A percentile compares a stretch with the other conserved stretches of the same genome.
Conservation (phyloP, 139 green algal genomes). For the Pseudopediastrum boryanum region DNA sequence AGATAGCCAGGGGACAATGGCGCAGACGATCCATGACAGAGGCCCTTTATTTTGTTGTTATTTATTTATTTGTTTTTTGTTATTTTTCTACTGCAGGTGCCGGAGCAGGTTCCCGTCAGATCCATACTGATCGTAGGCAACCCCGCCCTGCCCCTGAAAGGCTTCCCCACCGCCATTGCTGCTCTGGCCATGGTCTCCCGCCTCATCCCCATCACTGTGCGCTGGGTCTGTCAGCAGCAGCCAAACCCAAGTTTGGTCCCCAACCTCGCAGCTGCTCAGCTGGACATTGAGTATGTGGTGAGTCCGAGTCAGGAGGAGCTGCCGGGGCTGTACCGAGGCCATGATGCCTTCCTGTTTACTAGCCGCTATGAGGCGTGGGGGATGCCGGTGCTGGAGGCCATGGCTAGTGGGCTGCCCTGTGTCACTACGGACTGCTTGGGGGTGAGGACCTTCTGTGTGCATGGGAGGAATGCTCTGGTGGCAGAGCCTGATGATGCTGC, state of each 20-base stretch:
- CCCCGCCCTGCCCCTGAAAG: conserved; percentile 67
- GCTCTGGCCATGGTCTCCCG: conserved; percentile 51
- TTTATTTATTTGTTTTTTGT: too few relatives aligned
- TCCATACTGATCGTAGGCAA: conserved; percentile 72
- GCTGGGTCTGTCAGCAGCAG: conserved; percentile 71
- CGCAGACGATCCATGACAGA: too few relatives aligned
- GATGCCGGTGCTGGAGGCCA: conserved; percentile 82
- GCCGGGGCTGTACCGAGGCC: conserved; percentile 64
- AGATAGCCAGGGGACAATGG: too few relatives aligned
- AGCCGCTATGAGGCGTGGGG: conserved; percentile 74
- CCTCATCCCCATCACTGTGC: conserved; percentile 54
- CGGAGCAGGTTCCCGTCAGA: too few relatives aligned
- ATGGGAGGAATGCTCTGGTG: conserved; percentile 62
- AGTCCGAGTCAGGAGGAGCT: conserved; percentile 51
- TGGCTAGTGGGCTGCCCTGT: conserved; percentile 66
- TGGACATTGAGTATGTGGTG: conserved; percentile 47
- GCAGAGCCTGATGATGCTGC: conserved; percentile 46
- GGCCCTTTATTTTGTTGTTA: too few relatives aligned
- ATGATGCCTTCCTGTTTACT: conserved; percentile 72
- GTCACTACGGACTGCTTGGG: conserved; percentile 66
- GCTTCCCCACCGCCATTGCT: conserved; percentile 62
- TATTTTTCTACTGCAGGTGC: too few relatives aligned
- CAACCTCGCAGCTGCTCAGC: conserved; percentile 30
- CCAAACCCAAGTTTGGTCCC: conserved; percentile 36
- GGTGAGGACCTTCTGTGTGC: conserved; percentile 57